Conservation (phyloP, 129 eudicot species). For the Dittrichia graveolens region DNA sequence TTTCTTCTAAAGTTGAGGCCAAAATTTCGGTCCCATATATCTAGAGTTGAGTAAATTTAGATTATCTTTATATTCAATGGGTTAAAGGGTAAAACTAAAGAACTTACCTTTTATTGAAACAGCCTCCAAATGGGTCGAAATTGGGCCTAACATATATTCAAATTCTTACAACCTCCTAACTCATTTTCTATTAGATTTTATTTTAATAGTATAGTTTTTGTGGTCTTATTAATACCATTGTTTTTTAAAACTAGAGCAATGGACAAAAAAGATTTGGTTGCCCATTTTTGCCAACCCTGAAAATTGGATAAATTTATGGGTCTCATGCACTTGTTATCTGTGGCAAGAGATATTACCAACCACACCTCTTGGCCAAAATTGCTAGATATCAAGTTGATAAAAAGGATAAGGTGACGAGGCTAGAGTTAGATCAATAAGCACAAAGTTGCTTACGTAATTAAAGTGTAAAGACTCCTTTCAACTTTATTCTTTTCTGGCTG, state of each 20-base stretch:
- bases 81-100: not conserved
- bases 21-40: not conserved
- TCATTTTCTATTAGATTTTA: not conserved
- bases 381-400: slow-evolving; percentile 20
- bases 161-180: not conserved
- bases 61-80: not conserved
- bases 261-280: not conserved
- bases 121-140: not conserved
- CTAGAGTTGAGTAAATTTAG: not conserved
- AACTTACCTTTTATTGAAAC: not conserved
- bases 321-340: not conserved
- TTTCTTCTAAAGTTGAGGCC: not conserved
- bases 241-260: not conserved
- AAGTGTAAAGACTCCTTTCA: slow-evolving; percentile 5
- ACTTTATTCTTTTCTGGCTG: slow-evolving; percentile 21
- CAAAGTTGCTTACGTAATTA: slow-evolving; percentile 1
- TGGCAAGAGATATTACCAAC: too few relatives aligned
- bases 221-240: not conserved
- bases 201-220: not conserved
- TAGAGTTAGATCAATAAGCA: slow-evolving; percentile 9
- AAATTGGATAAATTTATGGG: not conserved
- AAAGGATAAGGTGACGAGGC: slow-evolving; percentile 10
- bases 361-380: slow-evolving; percentile 12
- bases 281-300: not conserved
- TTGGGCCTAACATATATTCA: not conserved